Percentiles rank a stretch among this genome's conserved stretches.
Conservation (phyloP, 1,284 basidiomycete genomes). For the Cryptococcus sp. region DNA sequence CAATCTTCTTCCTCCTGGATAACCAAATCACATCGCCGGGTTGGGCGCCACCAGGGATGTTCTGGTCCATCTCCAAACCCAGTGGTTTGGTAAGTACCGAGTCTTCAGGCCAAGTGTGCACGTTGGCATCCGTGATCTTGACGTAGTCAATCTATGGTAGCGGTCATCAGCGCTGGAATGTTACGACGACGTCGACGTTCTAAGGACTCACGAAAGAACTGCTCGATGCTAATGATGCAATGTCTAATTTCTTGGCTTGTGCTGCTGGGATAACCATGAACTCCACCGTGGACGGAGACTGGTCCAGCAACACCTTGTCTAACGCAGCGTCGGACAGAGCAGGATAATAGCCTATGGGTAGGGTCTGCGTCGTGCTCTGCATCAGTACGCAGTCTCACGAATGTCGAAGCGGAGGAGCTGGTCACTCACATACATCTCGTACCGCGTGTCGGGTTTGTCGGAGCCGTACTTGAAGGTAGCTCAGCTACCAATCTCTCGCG, state of each 20-base stretch:
- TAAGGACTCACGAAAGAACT: constrained; percentile 41
- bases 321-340: constrained; percentile 46
- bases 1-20: constrained; percentile 55
- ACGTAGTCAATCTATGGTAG: constrained; percentile 42
- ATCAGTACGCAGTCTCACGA: neutral
- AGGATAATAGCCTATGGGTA: constrained; percentile 54
- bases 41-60: constrained; percentile 44
- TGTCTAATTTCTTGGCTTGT: constrained; percentile 38
- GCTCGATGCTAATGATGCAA: constrained; percentile 32
- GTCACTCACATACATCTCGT: constrained; percentile 70
- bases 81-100: constrained; percentile 43
- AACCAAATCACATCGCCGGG: constrained; percentile 60
- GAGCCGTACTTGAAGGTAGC: constrained; percentile 70
- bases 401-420: neutral
- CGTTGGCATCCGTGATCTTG: constrained; percentile 46
- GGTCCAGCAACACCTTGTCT: constrained; percentile 50
- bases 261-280: constrained; percentile 50
- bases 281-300: constrained; percentile 48
- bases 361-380: constrained; percentile 33
- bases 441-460: constrained; percentile 92
- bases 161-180: neutral
- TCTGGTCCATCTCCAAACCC: constrained; percentile 39
- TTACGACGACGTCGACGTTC: neutral
- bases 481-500: neutral
- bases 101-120: constrained; percentile 43